phyloP scores from a whole-genome alignment of 176 grass and related monocot genomes.

The Cenchrus purpureus region DNA sequence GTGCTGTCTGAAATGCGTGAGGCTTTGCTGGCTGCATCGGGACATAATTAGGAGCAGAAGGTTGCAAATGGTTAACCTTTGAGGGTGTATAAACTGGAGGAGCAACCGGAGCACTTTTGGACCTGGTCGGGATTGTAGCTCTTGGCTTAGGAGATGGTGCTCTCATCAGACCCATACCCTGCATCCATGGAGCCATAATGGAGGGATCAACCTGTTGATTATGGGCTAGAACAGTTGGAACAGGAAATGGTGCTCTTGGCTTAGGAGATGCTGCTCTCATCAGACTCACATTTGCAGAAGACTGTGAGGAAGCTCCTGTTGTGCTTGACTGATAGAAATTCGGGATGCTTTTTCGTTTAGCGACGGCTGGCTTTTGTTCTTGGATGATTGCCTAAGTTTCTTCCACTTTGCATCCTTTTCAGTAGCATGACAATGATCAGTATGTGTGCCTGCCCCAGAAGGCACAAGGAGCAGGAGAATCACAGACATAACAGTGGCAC shows the following conservation, averaged over 20 bases:
- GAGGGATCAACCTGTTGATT: constrained; percentile 31
- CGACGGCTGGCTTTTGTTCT: constrained; percentile 24
- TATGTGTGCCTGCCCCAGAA: constrained; percentile 45
- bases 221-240: constrained; percentile 6
- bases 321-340: constrained; percentile 24
- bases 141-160: not conserved
- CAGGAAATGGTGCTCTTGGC: not conserved
- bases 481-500: constrained; percentile 98
- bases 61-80: constrained; percentile 9
- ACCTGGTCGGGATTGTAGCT: not conserved
- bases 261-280: not conserved
- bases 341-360: not conserved
- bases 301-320: not conserved
- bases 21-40: constrained; percentile 7
- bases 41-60: constrained; percentile 16
- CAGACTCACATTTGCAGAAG: not conserved
- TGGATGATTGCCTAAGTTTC: constrained; percentile 53
- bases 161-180: not conserved
- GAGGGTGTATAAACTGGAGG: constrained; percentile 13
- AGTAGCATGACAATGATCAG: constrained; percentile 80
- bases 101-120: constrained; percentile 8
- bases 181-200: not conserved
- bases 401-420: constrained; percentile 72
- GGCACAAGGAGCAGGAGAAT: constrained; percentile 70
- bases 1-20: constrained; percentile 19